Conservation (phyloP, 2,329 filamentous ascomycete species). For the Fusarium caatingaense region DNA sequence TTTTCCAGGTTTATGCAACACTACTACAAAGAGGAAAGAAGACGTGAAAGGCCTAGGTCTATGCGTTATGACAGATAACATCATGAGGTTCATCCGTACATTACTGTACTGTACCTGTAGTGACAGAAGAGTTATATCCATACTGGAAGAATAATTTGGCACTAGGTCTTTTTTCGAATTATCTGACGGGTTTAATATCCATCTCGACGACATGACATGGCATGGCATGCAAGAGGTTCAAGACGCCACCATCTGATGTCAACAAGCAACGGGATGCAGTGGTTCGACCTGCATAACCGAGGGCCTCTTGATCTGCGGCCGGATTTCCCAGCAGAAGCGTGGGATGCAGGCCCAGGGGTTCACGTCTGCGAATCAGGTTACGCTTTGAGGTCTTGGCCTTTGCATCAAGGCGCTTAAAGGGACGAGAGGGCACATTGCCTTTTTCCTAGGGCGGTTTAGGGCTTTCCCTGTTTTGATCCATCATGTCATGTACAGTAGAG, state of each 20-base stretch:
- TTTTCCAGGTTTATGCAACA: constrained; percentile 17
- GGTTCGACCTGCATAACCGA: constrained; percentile 55
- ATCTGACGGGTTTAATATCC: constrained; percentile 3
- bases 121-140: neutral
- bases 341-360: constrained; percentile 42
- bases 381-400: constrained; percentile 36
- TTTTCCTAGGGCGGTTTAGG: constrained; percentile 21
- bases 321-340: constrained; percentile 49
- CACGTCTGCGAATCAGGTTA: constrained; percentile 41
- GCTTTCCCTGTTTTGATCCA: constrained; percentile 23
- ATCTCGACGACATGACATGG: constrained; percentile 1
- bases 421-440: constrained; percentile 19
- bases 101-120: too few relatives aligned
- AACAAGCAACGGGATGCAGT: constrained; percentile 40
- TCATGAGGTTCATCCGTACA: neutral
- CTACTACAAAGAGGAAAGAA: neutral
- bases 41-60: neutral
- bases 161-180: neutral
- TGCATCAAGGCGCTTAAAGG: constrained; percentile 47
- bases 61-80: constrained; percentile 19
- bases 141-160: neutral
- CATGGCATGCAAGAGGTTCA: constrained; percentile 11
- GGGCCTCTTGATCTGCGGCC: constrained; percentile 53
- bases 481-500: constrained; percentile 11
- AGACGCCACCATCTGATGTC: constrained; percentile 41